Evolutionary conservation across 805 yeast genomes (phyloP).

Genomic region (Metschnikowia arizonensis): DNA sequence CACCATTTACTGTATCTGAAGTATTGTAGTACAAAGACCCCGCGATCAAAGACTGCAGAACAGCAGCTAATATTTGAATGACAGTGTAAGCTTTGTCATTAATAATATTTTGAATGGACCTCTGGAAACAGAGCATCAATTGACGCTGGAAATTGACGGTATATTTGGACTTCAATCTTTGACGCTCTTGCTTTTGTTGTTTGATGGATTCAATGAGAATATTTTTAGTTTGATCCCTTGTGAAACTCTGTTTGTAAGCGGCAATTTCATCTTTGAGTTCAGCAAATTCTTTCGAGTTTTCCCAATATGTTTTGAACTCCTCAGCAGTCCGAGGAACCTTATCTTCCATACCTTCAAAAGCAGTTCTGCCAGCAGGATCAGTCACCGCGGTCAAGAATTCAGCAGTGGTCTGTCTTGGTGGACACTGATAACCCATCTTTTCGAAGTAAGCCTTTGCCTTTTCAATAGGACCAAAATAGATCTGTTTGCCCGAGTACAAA

Average conservation of each 20-base stretch:
- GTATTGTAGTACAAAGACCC: constrained; percentile 61
- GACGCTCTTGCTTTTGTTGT: constrained; percentile 36
- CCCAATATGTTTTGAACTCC: constrained; percentile 62
- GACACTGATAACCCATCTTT: constrained; percentile 62
- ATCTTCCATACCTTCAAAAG: constrained; percentile 45
- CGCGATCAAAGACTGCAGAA: constrained; percentile 54
- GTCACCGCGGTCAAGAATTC: constrained; percentile 69
- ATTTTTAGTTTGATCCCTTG: constrained; percentile 18
- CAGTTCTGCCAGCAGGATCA: constrained; percentile 57
- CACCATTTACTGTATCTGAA: constrained; percentile 48
- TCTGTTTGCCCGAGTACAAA: constrained; percentile 41
- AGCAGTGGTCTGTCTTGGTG: constrained; percentile 64
- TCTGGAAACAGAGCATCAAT: constrained; percentile 41
- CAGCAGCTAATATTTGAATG: constrained; percentile 44
- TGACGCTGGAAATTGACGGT: constrained; percentile 46
- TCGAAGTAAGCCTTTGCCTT: constrained; percentile 56
- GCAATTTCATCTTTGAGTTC: constrained; percentile 22
- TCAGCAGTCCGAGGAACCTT: constrained; percentile 57
- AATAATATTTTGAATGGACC: constrained; percentile 52
- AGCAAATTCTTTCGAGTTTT: constrained; percentile 35
- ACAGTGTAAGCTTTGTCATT: constrained; percentile 55
- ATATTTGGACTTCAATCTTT: constrained; percentile 39
- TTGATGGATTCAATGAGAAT: constrained; percentile 31
- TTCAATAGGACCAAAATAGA: constrained; percentile 58
- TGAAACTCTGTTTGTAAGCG: constrained; percentile 8